phyloP scores from a whole-genome alignment of 2,329 filamentous ascomycete genomes.

The Cytospora piceae region DNA sequence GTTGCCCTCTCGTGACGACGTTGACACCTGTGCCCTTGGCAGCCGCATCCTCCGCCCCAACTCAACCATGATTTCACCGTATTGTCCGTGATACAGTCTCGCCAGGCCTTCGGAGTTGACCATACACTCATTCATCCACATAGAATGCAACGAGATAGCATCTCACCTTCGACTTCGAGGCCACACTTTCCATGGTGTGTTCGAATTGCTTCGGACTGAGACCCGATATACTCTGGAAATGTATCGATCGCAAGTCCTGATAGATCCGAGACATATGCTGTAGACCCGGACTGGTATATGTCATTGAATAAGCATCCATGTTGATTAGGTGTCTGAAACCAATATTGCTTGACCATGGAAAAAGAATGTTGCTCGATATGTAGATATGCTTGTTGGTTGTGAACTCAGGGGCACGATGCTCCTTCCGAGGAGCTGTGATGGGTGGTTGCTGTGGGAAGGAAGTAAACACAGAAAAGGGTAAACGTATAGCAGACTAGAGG shows the following conservation, averaged over 20 bases:
- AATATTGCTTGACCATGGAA: not conserved
- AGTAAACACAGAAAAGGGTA: not conserved
- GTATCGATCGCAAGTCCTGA: constrained; percentile 51
- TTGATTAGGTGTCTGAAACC: not conserved
- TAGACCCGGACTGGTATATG: constrained; percentile 48
- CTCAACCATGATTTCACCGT: not conserved
- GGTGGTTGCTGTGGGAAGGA: not conserved
- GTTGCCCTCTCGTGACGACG: not conserved
- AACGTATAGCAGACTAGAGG: not conserved
- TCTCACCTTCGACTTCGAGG: constrained; percentile 17
- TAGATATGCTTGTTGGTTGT: not conserved
- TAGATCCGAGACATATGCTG: constrained; percentile 53
- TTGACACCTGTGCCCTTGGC: not conserved
- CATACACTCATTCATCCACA: not conserved
- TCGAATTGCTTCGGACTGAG: constrained; percentile 37
- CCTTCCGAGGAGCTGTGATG: not conserved
- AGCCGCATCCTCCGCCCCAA: not conserved
- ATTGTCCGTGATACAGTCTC: not conserved
- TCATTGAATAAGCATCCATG: constrained; percentile 60
- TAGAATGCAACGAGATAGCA: not conserved
- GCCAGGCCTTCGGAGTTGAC: no score
- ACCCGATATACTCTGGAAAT: constrained; percentile 42
- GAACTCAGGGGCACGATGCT: not conserved
- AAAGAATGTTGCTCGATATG: not conserved
- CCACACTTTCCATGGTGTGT: not conserved